A percentile compares a stretch with the other conserved stretches of the same genome.
Evolutionary conservation across 2,329 filamentous ascomycete genomes (phyloP).

Genomic region (Epichloe baconii): DNA sequence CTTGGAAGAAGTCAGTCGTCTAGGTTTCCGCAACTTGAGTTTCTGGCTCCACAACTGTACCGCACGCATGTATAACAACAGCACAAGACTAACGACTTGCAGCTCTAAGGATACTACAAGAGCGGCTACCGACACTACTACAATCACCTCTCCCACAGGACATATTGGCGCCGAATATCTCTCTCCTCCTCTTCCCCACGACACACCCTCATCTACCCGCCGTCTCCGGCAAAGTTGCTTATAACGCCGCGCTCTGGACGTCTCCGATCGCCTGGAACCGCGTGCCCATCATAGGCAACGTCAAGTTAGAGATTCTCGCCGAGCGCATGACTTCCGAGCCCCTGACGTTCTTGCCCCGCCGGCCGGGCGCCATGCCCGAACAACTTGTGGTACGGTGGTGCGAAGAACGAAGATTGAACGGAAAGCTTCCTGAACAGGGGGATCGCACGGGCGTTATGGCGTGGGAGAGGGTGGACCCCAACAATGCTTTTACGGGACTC

Average conservation of each 20-base stretch:
- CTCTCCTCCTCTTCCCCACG: slow-evolving; percentile 56
- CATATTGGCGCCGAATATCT: slow-evolving; percentile 62
- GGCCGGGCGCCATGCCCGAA: slow-evolving; percentile 50
- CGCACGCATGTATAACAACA: neutral
- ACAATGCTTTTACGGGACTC: slow-evolving; percentile 73
- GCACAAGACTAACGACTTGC: neutral
- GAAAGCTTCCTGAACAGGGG: slow-evolving; percentile 20
- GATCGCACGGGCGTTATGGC: slow-evolving; percentile 31
- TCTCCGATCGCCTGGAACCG: slow-evolving; percentile 93
- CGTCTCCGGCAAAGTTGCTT: slow-evolving; percentile 83
- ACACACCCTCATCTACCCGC: slow-evolving; percentile 81
- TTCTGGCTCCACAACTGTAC: no score
- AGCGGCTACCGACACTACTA: slow-evolving; percentile 52
- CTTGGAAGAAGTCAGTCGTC: slow-evolving; percentile 43
- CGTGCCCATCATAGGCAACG: slow-evolving; percentile 80
- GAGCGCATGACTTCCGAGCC: slow-evolving; percentile 68
- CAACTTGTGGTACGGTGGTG: slow-evolving; percentile 88
- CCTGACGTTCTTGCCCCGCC: slow-evolving; percentile 31
- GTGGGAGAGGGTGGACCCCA: slow-evolving; percentile 31
- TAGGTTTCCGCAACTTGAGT: neutral
- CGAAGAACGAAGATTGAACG: slow-evolving; percentile 22
- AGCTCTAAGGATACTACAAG: slow-evolving; percentile 54
- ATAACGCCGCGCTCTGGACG: slow-evolving; percentile 89
- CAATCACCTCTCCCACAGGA: slow-evolving; percentile 58
- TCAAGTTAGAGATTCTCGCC: slow-evolving; percentile 73